phyloP scores from a whole-genome alignment of 2,329 filamentous ascomycete genomes.

The Ceratocystis colombiana region DNA sequence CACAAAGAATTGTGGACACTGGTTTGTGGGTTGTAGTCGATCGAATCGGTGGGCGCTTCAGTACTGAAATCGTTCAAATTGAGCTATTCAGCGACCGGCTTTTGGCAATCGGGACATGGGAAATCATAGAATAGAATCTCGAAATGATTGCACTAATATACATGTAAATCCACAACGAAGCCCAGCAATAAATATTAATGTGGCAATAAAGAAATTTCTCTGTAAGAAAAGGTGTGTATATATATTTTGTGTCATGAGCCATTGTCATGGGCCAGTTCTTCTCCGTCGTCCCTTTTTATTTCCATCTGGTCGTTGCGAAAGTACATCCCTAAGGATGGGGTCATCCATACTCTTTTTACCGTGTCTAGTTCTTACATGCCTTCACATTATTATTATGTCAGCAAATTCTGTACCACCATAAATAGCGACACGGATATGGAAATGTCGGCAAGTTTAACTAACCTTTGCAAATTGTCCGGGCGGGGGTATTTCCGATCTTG shows the following conservation, averaged over 20 bases:
- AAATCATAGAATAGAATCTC: constrained; percentile 27
- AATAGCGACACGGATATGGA: not conserved
- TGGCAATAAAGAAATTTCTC: too few species aligned
- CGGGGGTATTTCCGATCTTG: constrained; percentile 89
- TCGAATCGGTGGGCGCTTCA: constrained; percentile 51
- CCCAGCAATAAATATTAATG: not conserved
- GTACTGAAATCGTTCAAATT: constrained; percentile 40
- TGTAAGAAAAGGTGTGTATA: not conserved
- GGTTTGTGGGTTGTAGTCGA: constrained; percentile 76
- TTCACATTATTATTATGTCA: constrained; percentile 32
- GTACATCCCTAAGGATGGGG: constrained; percentile 65
- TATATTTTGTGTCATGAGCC: not conserved
- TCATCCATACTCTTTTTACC: constrained; percentile 85
- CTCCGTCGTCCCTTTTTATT: constrained; percentile 69
- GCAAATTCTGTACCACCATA: not conserved
- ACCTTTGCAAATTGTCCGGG: constrained; percentile 93
- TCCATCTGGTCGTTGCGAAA: constrained; percentile 76
- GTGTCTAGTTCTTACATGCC: constrained; percentile 89
- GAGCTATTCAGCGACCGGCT: constrained; percentile 44
- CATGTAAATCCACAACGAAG: too few species aligned
- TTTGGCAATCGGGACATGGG: constrained; percentile 39
- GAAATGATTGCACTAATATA: too few species aligned
- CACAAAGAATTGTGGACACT: constrained; percentile 45
- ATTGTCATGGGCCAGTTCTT: constrained; percentile 41
- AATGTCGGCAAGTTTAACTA: constrained; percentile 30